Conservation (phyloP, 495 filamentous ascomycete genomes). For the Peziza echinospora region DNA sequence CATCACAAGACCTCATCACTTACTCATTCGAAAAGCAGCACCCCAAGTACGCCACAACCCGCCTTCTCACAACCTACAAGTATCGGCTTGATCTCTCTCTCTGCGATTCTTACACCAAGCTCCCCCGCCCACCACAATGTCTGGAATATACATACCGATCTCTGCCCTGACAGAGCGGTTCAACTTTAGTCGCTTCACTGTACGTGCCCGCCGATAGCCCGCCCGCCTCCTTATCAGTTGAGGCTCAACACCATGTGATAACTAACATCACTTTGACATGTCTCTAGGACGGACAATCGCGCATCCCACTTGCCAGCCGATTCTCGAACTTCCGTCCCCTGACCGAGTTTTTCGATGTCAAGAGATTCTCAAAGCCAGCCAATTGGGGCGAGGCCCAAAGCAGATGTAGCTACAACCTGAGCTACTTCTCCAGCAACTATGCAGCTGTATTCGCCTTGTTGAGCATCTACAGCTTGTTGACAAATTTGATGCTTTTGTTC, state of each 20-base stretch:
- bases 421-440: constrained; percentile 98
- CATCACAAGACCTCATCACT: no score
- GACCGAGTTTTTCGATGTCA: constrained; percentile 86
- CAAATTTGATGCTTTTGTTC: constrained; percentile 63
- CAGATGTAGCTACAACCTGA: constrained; percentile 89
- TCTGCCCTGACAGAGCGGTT: constrained; percentile 77
- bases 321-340: constrained; percentile 86
- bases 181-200: constrained; percentile 41
- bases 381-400: constrained; percentile 84
- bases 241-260: not conserved
- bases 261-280: not conserved
- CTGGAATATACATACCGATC: constrained; percentile 72
- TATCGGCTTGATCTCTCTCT: no score
- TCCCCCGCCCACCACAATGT: constrained; percentile 30
- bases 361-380: constrained; percentile 77
- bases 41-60: no score
- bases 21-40: no score
- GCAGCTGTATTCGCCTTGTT: constrained; percentile 81
- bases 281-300: constrained; percentile 51
- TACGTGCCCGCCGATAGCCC: constrained; percentile 1
- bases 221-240: not conserved
- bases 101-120: no score
- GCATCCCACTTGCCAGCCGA: constrained; percentile 42
- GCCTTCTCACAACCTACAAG: no score
- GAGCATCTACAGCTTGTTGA: constrained; percentile 82